These are phyloP conservation scores for Thielaviopsis musarum DNA, from an alignment of 2,329 filamentous ascomycete species.

Conservation along the genomic window DNA sequence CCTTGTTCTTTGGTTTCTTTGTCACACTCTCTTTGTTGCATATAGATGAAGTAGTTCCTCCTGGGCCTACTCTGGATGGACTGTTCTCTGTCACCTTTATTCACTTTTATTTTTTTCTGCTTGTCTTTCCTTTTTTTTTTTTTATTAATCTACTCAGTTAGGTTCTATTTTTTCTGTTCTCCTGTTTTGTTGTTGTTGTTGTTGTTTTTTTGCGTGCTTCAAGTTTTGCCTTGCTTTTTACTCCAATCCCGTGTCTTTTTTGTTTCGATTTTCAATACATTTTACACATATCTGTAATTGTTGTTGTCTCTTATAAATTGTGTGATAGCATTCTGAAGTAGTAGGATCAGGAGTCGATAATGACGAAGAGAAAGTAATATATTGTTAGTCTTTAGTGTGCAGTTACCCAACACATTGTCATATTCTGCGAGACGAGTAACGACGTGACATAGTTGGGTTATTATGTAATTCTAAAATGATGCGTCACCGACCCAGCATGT, in stretches of 20 bases:
- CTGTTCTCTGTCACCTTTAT: neutral
- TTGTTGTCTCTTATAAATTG: neutral
- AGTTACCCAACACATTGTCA: too few relatives aligned
- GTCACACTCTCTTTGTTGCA: neutral
- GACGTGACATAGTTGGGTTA: neutral
- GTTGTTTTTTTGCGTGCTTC: neutral
- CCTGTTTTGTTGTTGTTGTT: neutral
- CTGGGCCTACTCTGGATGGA: neutral
- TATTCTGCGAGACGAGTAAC: too few relatives aligned
- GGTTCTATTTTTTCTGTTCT: neutral
- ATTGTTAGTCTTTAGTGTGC: too few relatives aligned
- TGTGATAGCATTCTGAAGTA: neutral
- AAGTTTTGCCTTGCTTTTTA: neutral
- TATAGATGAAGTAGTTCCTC: neutral
- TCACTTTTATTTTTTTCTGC: neutral
- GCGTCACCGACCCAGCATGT: neutral
- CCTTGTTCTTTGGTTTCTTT: neutral
- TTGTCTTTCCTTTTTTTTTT: neutral
- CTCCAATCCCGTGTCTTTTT: neutral
- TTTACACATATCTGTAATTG: neutral
- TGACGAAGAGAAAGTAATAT: too few relatives aligned
- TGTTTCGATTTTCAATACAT: neutral
- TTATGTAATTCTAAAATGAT: neutral
- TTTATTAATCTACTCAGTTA: neutral
- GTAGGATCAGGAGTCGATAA: too few relatives aligned